Base-by-base conservation (phyloP, 768 basidiomycete species). In the Vishniacozyma victoriae region DNA sequence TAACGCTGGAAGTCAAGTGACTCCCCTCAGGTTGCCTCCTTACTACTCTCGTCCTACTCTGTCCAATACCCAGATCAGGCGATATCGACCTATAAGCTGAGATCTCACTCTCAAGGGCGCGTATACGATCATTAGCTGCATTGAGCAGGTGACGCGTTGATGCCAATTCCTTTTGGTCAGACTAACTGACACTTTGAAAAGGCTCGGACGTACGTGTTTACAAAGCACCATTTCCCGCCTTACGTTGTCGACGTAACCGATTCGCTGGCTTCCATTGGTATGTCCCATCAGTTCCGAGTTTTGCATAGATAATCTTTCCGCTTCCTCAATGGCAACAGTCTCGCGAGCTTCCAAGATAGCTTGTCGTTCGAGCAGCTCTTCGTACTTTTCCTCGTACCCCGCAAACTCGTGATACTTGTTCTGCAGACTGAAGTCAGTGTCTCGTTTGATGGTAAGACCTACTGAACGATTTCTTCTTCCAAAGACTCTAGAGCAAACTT, bases 211-310 rank as follows among this genome's bases (percentile, higher is more conserved):
- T 52, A 87, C 89, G 72, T 87, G 85, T 70, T 88, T 89, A 4
- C 79, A 77, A 46, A 87, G 82, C 2, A 86, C 80, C 41, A 92
- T 73, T 65, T 93, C 89, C 47, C 78, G 75, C 27, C 90, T 78
- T 44, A 95, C 81, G 45, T 82, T 78, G 50, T 92, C 91, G 14
- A 95, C 82, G 58, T 93, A 92, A 68, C 82, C 76, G 60, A 95
- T 89, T 50, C 82, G 80, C 70, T 93, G 90, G 1, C 82, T 81
- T 7, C 86, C 85, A 63, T 92, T 91, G 26, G 79, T 77, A 64
- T 92, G 89, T 0, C 87, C 81, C 15, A 90, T 74, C 49, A 93
- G 85, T 66, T 90, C 82, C 0, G 87, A 85, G 55, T 92, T 92
- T 73, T 88, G 84, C 60, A 77, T 78, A 56, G 85, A 82, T 35